Evolutionary conservation across 2,329 filamentous ascomycete genomes (phyloP).

Genomic region (Fusarium oligoseptatum): DNA sequence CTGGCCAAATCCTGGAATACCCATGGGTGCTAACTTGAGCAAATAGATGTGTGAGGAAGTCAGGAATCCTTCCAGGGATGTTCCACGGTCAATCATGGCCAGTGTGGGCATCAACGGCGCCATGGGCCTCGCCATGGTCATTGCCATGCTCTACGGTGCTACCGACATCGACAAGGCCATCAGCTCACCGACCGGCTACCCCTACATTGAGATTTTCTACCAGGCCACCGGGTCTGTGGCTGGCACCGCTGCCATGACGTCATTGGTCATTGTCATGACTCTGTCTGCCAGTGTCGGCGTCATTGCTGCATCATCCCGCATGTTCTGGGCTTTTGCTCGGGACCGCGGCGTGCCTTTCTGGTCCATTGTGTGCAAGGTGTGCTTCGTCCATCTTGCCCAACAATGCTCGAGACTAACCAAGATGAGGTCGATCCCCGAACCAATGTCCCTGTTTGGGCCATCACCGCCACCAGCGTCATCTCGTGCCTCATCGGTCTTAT

Average conservation of each 20-base stretch:
- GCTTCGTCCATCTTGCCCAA: rapidly evolving
- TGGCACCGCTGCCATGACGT: constrained; percentile 36
- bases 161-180: constrained; percentile 41
- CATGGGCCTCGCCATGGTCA: constrained; percentile 40
- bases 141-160: constrained; percentile 41
- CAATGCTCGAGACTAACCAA: not conserved
- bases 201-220: constrained; percentile 41
- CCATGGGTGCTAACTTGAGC: not conserved
- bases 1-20: rapidly evolving
- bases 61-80: constrained; percentile 34
- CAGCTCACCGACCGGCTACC: constrained; percentile 34
- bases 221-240: constrained; percentile 36
- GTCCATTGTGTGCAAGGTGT: constrained; percentile 27
- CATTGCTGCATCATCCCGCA: constrained; percentile 40
- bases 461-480: constrained; percentile 31
- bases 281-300: constrained; percentile 39
- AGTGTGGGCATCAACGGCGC: constrained; percentile 37
- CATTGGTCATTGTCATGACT: constrained; percentile 39
- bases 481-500: constrained; percentile 40
- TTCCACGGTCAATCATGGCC: constrained; percentile 40
- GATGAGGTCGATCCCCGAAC: constrained; percentile 37
- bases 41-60: constrained; percentile 42
- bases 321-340: constrained; percentile 41
- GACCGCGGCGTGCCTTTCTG: constrained; percentile 38
- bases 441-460: constrained; percentile 39